A percentile compares a stretch with the other conserved stretches of the same genome.
These are phyloP conservation scores for Talaromyces sp. DNA, from an alignment of 2,329 filamentous ascomycete genomes.

Conservation along the genomic window DNA sequence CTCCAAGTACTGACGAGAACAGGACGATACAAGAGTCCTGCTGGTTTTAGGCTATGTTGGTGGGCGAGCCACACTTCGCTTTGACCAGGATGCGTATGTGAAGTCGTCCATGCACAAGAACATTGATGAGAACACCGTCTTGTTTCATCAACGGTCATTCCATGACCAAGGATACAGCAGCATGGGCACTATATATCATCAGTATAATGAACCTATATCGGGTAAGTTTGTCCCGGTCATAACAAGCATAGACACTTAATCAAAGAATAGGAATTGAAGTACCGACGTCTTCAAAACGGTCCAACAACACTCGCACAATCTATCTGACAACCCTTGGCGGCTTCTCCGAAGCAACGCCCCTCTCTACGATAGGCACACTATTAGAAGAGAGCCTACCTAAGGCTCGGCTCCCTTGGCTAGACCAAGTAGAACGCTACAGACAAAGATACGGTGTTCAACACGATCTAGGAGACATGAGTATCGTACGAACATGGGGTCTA, in stretches of 20 bases:
- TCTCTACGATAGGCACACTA: slow-evolving; percentile 4
- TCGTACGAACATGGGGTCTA: slow-evolving; percentile 54
- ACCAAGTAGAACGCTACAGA: slow-evolving; percentile 31
- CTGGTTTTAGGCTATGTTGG: slow-evolving; percentile 27
- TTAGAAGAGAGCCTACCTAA: slow-evolving; percentile 9
- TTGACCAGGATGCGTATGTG: slow-evolving; percentile 23
- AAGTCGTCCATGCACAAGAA: slow-evolving; percentile 20
- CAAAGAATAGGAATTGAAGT: slow-evolving; percentile 26
- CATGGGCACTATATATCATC: slow-evolving; percentile 17
- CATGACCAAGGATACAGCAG: slow-evolving; percentile 18
- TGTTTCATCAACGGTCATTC: slow-evolving; percentile 24
- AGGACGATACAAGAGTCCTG: slow-evolving; percentile 26
- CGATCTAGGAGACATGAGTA: slow-evolving; percentile 48
- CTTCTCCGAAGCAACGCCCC: slow-evolving; percentile 21
- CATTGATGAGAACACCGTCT: slow-evolving; percentile 2
- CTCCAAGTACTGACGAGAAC: slow-evolving; percentile 2
- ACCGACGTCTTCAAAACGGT: slow-evolving; percentile 19
- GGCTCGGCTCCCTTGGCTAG: slow-evolving; percentile 27
- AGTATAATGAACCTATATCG: slow-evolving; percentile 33
- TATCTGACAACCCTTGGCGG: slow-evolving; percentile 33
- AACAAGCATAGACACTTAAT: background rate
- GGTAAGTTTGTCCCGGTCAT: slow-evolving; percentile 24
- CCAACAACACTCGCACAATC: slow-evolving; percentile 22
- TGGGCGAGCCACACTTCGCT: slow-evolving; percentile 23
- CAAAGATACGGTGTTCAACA: slow-evolving; percentile 48